A percentile compares a stretch with the other conserved stretches of the same genome.
phyloP scores from a whole-genome alignment of 805 yeast species.

The Pichia exigua region DNA sequence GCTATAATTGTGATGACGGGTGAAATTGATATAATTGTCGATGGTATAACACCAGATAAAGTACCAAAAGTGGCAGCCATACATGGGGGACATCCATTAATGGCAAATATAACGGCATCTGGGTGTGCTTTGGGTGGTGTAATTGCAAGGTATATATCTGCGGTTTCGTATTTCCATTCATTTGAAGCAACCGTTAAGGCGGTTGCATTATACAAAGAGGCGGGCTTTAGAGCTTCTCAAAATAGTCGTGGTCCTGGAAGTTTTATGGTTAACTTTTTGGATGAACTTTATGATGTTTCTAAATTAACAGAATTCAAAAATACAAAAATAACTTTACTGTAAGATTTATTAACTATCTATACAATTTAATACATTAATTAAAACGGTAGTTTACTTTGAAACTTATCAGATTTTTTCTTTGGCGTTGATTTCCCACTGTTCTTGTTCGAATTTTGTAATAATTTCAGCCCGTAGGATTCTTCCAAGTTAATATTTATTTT shows the following conservation, averaged over 20 bases:
- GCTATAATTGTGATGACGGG: slow-evolving; percentile 73
- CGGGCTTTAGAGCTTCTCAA: slow-evolving; percentile 48
- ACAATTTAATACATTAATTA: background rate
- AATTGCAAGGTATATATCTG: slow-evolving; percentile 51
- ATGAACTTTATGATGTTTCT: slow-evolving; percentile 26
- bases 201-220: slow-evolving; percentile 48
- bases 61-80: slow-evolving; percentile 19
- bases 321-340: background rate
- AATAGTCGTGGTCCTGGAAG: slow-evolving; percentile 45
- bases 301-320: background rate
- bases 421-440: background rate
- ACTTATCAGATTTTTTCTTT: background rate
- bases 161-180: slow-evolving; percentile 29
- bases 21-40: slow-evolving; percentile 40
- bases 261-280: slow-evolving; percentile 41
- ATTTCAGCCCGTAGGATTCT: background rate
- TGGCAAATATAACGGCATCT: slow-evolving; percentile 70
- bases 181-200: slow-evolving; percentile 48
- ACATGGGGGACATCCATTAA: slow-evolving; percentile 51
- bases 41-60: slow-evolving; percentile 30
- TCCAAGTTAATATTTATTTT: slow-evolving; percentile 14
- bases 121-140: slow-evolving; percentile 79
- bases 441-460: background rate
- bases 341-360: background rate
- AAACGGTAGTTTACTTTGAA: slow-evolving; percentile 10